phyloP scores from a whole-genome alignment of 352 stramenopile species.

The Phytophthora pinifolia region DNA sequence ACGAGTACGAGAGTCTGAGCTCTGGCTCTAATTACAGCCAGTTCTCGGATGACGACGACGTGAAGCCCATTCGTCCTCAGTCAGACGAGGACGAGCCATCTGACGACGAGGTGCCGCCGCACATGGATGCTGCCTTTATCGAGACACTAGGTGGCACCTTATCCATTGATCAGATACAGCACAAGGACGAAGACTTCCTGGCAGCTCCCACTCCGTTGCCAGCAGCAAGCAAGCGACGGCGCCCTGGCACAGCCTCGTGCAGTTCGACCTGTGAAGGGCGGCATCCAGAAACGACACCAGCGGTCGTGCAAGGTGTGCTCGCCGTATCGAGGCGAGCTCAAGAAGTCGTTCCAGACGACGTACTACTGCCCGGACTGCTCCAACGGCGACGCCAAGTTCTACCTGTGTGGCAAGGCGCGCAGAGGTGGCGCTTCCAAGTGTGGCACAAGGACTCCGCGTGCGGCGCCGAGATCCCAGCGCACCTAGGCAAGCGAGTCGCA shows the following conservation, averaged over 20 bases:
- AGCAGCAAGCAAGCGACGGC: slow-evolving; percentile 1
- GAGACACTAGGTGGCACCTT: too few relatives aligned
- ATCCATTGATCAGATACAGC: background rate
- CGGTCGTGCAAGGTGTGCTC: slow-evolving; percentile 2
- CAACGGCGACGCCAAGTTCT: background rate
- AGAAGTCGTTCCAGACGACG: slow-evolving; percentile 5
- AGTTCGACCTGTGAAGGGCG: background rate
- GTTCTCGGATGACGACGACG: too few relatives aligned
- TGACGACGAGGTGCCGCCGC: too few relatives aligned
- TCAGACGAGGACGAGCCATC: too few relatives aligned
- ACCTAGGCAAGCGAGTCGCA: slow-evolving; percentile 4
- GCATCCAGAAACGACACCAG: slow-evolving; percentile 1
- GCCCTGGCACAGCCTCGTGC: background rate
- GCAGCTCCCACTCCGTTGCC: background rate
- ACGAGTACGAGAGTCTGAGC: too few relatives aligned
- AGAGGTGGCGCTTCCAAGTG: slow-evolving; percentile 1
- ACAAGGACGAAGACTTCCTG: background rate
- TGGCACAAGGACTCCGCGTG: slow-evolving; percentile 7
- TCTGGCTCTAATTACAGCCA: too few relatives aligned
- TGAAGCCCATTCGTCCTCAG: too few relatives aligned
- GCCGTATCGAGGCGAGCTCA: background rate
- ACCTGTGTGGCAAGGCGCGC: background rate
- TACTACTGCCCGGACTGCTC: slow-evolving; percentile 1
- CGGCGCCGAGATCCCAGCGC: background rate
- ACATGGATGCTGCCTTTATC: too few relatives aligned